Percentiles rank a stretch among this genome's conserved stretches.
Conservation (phyloP, 1,284 basidiomycete species). For the Hemileia vastatrix region DNA sequence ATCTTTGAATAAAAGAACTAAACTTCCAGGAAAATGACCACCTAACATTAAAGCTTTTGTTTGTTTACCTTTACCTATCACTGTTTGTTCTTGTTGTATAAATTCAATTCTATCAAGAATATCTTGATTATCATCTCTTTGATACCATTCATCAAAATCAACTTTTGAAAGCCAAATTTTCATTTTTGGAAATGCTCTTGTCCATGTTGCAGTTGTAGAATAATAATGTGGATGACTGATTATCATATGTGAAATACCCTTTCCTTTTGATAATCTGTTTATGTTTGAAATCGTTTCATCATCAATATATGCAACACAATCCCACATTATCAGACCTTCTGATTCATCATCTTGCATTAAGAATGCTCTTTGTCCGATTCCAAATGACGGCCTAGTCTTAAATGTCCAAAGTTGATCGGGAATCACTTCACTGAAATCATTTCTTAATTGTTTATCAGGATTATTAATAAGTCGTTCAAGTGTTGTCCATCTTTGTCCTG, state of each 20-base stretch:
- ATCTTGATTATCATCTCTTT: constrained; percentile 19
- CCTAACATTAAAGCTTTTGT: constrained; percentile 24
- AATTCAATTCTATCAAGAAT: constrained; percentile 6
- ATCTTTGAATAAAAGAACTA: constrained; percentile 27
- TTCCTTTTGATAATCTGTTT: constrained; percentile 24
- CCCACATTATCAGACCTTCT: constrained; percentile 28
- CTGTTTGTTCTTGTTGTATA: constrained; percentile 1
- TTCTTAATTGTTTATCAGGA: constrained; percentile 5
- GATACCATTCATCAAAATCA: constrained; percentile 28
- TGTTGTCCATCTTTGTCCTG: constrained; percentile 29
- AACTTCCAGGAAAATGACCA: constrained; percentile 28
- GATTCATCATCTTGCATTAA: constrained; percentile 24
- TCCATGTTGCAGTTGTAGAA: constrained; percentile 26
- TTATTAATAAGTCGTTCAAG: constrained; percentile 18
- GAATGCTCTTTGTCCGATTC: constrained; percentile 30
- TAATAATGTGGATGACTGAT: constrained; percentile 29
- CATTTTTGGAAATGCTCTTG: constrained; percentile 26
- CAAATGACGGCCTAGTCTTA: constrained; percentile 23
- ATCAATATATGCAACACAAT: constrained; percentile 29
- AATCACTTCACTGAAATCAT: constrained; percentile 27
- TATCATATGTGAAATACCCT: constrained; percentile 27
- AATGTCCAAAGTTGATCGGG: constrained; percentile 26
- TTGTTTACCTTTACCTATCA: not conserved
- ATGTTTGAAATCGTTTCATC: constrained; percentile 25
- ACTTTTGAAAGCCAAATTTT: constrained; percentile 24